Base-by-base conservation (phyloP, 306 rosid genomes). In the Styphnolobium japonicum region DNA sequence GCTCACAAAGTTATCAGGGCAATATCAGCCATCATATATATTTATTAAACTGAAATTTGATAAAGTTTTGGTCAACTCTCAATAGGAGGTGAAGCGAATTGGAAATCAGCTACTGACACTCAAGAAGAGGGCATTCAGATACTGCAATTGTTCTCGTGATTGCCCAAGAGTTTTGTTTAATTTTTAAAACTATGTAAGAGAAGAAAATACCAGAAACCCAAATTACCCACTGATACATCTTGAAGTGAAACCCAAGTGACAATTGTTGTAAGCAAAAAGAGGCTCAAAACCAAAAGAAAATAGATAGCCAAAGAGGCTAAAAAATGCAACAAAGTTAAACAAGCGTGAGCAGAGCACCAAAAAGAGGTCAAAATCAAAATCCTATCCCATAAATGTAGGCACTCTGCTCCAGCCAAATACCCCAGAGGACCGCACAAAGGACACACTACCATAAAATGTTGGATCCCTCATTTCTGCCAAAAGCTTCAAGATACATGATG, bases 1-100 rank as follows among this genome's bases (percentile, higher is more conserved):
- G 57, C 18, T 71, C 74, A 78, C 58, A 61, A 73, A 27, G 71
- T 31, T 66, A 73, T 67, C 42, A 49, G 58, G 42, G 39, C 34
- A 62, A 64, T n/a, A n/a, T 53, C 64, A 64, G 27, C 49, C 45
- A n/a, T 33, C 23, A 51, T 16, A 14, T 19, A 14, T 52, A 55
- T 79, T 39, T 15, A 15, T 56, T 10, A 57, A 56, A 66, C 53
- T 36, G 23, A 70, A 76, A 10, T 37, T 57, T 56, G 72, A 66
- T 22, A 8, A 49, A 14, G 66, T 27, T 73, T 19, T 46, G 23
- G 7, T 46, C 27, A 57, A 11, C 40, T 66, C 68, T 73, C 46
- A 69, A 36, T 66, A 61, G 78, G 42, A 40, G 51, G 43, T 15
- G 45, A 62, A 60, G 45, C 9, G 48, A 71, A 37, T 57, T 10